These are phyloP conservation scores for Alternaria panax DNA, from an alignment of 2,329 filamentous ascomycete genomes.

Conservation along the genomic window DNA sequence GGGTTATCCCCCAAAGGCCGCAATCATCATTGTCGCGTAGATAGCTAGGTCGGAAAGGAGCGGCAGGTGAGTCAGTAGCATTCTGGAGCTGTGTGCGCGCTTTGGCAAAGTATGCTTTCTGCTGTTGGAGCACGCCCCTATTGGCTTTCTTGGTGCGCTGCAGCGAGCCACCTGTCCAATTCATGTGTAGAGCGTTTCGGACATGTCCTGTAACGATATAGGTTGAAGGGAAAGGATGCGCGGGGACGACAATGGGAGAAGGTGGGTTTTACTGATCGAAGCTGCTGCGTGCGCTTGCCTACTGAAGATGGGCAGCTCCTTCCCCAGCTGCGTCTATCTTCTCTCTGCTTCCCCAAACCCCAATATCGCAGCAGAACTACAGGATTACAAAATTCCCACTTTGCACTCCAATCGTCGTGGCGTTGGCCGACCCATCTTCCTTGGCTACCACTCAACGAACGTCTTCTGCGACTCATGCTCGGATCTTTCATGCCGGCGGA, in stretches of 20 bases:
- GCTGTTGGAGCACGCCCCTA: slow-evolving; percentile 49
- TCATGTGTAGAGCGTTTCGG: slow-evolving; percentile 45
- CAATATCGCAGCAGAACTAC: neutral
- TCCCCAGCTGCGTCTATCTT: neutral
- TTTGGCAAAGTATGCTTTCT: slow-evolving; percentile 58
- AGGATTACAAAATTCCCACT: neutral
- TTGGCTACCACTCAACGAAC: neutral
- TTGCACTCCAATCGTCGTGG: neutral
- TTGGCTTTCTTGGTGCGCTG: slow-evolving; percentile 49
- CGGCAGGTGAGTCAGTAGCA: slow-evolving; percentile 11
- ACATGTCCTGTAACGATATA: neutral
- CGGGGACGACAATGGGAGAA: neutral
- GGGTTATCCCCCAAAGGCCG: slow-evolving; percentile 13
- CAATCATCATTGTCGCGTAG: slow-evolving; percentile 20
- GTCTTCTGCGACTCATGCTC: slow-evolving; percentile 1
- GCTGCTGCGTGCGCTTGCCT: slow-evolving; percentile 17
- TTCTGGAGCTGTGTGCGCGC: slow-evolving; percentile 45
- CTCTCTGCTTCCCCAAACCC: neutral
- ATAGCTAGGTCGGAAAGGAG: slow-evolving; percentile 37
- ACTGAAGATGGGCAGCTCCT: neutral
- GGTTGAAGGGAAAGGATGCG: neutral
- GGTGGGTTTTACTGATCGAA: slow-evolving; percentile 1
- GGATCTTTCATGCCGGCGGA: slow-evolving; percentile 11
- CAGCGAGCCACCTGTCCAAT: slow-evolving; percentile 58
- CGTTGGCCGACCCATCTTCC: neutral